These are phyloP conservation scores for Przewalskia tangutica DNA, from an alignment of 257 asterid genomes.

Conservation along the genomic window DNA sequence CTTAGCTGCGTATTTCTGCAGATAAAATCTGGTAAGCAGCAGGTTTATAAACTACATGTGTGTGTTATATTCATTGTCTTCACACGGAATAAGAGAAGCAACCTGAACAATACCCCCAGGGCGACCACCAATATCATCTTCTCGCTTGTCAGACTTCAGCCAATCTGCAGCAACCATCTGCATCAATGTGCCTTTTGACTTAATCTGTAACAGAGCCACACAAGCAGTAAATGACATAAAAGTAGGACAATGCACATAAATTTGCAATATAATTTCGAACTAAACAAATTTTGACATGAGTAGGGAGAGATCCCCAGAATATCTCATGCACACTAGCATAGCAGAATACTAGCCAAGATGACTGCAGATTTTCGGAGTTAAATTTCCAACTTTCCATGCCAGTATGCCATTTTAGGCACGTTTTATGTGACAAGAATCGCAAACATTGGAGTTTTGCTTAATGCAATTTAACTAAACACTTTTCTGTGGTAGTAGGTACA, in stretches of 20 bases:
- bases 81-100: background rate
- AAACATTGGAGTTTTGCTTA: background rate
- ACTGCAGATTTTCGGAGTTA: background rate
- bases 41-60: slow-evolving; percentile 12
- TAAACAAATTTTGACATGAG: background rate
- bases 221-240: slow-evolving; percentile 7
- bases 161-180: slow-evolving; percentile 99
- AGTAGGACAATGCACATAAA: background rate
- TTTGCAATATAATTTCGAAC: background rate
- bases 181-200: slow-evolving; percentile 85
- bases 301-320: background rate
- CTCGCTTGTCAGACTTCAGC: slow-evolving; percentile 94
- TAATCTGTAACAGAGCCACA: slow-evolving; percentile 37
- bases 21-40: slow-evolving; percentile 2
- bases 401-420: background rate
- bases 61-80: background rate
- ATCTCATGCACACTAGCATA: background rate
- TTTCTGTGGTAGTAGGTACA: background rate
- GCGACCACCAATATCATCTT: slow-evolving; percentile 93
- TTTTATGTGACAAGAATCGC: background rate
- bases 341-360: background rate
- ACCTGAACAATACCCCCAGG: slow-evolving; percentile 96
- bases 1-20: slow-evolving; percentile 84
- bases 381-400: background rate
- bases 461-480: background rate